Evolutionary conservation across 345 rosid genomes (phyloP), one percentile per base, ranked within the genome.

Genomic region (Leavenworthia alabamica): DNA sequence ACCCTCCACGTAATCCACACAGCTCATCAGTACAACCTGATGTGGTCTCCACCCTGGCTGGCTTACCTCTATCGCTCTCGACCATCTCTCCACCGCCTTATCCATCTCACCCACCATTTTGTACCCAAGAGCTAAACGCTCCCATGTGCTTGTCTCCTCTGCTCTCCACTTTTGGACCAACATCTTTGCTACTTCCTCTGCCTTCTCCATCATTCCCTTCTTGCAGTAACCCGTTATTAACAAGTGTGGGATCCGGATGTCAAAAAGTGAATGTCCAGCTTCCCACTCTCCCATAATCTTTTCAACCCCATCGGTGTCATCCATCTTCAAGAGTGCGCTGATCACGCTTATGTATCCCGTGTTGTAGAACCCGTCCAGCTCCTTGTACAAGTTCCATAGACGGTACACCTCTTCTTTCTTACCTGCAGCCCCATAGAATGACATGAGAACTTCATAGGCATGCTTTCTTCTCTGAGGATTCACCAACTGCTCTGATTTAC

Each of bases 281-380:
- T 75, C 68, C 96, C 96, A 89, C 61, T 86, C 90, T 51, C 56
- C 64, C 37, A 72, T 77, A 45, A 84, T 75, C 62, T 44, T 80
- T 72, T 82, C 86, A 9, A 81, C 87, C 44, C 80, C 79, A 22
- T 56, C 79, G 4, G 81, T 36, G 29, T 86, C 86, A 37, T 77
- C 84, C 58, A 84, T 36, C 71, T 78, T 84, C 48, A 77, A 41
- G 49, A 82, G 75, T n/a, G 86, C 76, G 22, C 75, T 75, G 41
- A 86, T 67, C 67, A 89, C 77, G 8, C 79, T 45, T 1, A 74
- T 11, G 61, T 83, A 82, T 24, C 84, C 75, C 0, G 77, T 57
- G 60, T 76, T 86, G 63, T 65, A 47, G 35, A 73, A 53, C 44
- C 62, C 72, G 3, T 75, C 77, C 35, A 44, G 48, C 13, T 32